Base-by-base conservation (phyloP, 164 flowering plant genomes). In the Umbellularia californica region DNA sequence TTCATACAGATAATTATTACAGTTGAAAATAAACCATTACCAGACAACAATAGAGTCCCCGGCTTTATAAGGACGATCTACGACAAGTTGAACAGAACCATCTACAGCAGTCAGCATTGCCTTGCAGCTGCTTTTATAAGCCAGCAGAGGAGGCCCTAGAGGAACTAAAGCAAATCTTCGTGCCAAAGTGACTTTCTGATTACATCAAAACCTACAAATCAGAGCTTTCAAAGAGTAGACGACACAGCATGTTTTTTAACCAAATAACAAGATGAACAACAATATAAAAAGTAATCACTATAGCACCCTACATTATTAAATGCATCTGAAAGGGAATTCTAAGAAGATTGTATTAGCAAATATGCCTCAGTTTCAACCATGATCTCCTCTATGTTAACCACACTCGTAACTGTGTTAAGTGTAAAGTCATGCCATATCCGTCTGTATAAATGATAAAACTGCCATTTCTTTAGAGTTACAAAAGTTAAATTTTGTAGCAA, bases 121-220 rank as follows among this genome's bases (percentile, higher is more conserved):
- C 82, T 89, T 93, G 84, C 97, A 91, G 79, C 88, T 92, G 87
- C 98, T 91, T 81, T 86, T 86, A 78, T 95, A 95, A 68, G 99
- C 92, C 76, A 95, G 81, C 74, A 95, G 77, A 19, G 99, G 99
- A 5, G 99, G 99, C 28, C 99, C 99, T 72, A 95, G 86, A 74
- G 98, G 99, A 75, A 95, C 99, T 80, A 95, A 83, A 28, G 99
- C 97, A 90, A 95, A 95, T 81, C 99, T 88, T 71, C 98, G 88
- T 13, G 98, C 98, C 81, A 95, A 83, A 84, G 89, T 86, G 74
- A 95, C 99, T 79, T 91, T 92, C 99, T 95, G 89, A 65, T 71
- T 70, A 69, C 73, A 83, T 25, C 75, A 52, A 22, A 64, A 60
- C 27, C 13, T 68, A 75, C 72, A 77, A 58, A 71, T n/a, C 52